These are phyloP conservation scores for Pseudogymnoascus sp. DNA, from an alignment of 2,329 filamentous ascomycete genomes.

Conservation along the genomic window DNA sequence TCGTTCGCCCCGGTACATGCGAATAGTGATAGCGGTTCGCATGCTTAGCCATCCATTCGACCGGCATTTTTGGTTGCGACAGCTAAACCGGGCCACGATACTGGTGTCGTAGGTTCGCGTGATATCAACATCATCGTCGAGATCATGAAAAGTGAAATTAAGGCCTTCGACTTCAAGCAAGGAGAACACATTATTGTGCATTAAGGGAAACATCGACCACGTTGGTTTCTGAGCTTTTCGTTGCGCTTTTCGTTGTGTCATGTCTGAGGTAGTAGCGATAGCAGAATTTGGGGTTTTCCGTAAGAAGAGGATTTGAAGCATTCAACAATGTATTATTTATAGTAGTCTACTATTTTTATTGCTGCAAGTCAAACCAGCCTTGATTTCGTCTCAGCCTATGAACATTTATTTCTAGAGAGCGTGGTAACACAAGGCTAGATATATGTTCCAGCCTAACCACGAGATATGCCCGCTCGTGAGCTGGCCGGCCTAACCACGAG, in stretches of 20 bases:
- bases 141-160: conserved; percentile 26
- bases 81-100: conserved; percentile 35
- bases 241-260: neutral
- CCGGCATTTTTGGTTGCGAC: conserved; percentile 27
- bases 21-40: conserved; percentile 34
- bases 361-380: neutral
- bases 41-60: conserved; percentile 32
- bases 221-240: conserved; percentile 9
- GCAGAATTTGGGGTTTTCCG: neutral
- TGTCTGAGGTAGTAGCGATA: neutral
- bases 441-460: too few relatives aligned
- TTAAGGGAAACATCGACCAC: conserved; percentile 29
- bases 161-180: conserved; percentile 27
- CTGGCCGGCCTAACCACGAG: too few relatives aligned
- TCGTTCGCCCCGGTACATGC: conserved; percentile 28
- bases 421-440: too few relatives aligned
- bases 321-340: neutral
- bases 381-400: neutral
- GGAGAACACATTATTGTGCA: conserved; percentile 26
- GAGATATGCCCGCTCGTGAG: too few relatives aligned
- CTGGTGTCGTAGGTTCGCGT: conserved; percentile 31
- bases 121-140: conserved; percentile 22
- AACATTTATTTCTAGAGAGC: neutral
- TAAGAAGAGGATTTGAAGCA: neutral
- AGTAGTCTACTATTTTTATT: neutral